phyloP scores from a whole-genome alignment of 1,284 basidiomycete species.

The Fomes fomentarius region DNA sequence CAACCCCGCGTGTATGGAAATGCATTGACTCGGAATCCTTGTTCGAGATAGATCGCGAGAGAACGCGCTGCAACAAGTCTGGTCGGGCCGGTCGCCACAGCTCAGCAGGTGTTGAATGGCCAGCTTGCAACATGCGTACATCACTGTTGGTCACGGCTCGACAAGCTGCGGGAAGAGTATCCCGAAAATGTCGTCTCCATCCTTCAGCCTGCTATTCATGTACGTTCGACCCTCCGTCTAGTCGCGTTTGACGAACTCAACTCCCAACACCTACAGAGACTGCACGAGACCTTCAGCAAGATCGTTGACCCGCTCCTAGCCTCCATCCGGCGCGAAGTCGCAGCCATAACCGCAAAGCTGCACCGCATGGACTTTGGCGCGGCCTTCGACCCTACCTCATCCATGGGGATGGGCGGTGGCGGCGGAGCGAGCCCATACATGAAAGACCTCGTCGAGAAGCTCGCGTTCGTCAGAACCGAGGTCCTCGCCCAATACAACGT shows the following conservation, averaged over 20 bases:
- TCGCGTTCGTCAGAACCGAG: slow-evolving; percentile 79
- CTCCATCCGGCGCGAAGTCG: slow-evolving; percentile 80
- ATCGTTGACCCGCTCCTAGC: slow-evolving; percentile 73
- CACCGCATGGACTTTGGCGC: slow-evolving; percentile 85
- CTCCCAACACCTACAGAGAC: slow-evolving; percentile 51
- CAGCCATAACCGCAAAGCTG: slow-evolving; percentile 76
- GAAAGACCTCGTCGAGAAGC: slow-evolving; percentile 87
- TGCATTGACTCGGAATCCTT: too few relatives aligned
- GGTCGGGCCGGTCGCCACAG: slow-evolving; percentile 76
- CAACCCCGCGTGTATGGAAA: too few relatives aligned
- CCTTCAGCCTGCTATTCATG: slow-evolving; percentile 66
- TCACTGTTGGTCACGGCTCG: slow-evolving; percentile 74
- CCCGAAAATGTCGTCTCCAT: slow-evolving; percentile 60
- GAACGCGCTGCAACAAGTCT: slow-evolving; percentile 82
- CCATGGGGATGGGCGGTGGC: too few relatives aligned
- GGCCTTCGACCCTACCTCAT: slow-evolving; percentile 61
- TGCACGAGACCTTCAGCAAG: slow-evolving; percentile 59
- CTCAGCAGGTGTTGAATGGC: slow-evolving; percentile 78
- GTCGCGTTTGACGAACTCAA: not conserved
- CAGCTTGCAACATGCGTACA: slow-evolving; percentile 80
- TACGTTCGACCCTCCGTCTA: too few relatives aligned
- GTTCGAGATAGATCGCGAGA: slow-evolving; percentile 57
- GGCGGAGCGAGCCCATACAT: slow-evolving; percentile 83
- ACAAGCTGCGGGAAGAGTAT: slow-evolving; percentile 74
- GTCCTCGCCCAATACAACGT: slow-evolving; percentile 72